Percentiles rank a stretch among this genome's conserved stretches.
These are phyloP conservation scores for Kalaharituber pfeilii DNA, from an alignment of 2,329 filamentous ascomycete species.

Conservation along the genomic window DNA sequence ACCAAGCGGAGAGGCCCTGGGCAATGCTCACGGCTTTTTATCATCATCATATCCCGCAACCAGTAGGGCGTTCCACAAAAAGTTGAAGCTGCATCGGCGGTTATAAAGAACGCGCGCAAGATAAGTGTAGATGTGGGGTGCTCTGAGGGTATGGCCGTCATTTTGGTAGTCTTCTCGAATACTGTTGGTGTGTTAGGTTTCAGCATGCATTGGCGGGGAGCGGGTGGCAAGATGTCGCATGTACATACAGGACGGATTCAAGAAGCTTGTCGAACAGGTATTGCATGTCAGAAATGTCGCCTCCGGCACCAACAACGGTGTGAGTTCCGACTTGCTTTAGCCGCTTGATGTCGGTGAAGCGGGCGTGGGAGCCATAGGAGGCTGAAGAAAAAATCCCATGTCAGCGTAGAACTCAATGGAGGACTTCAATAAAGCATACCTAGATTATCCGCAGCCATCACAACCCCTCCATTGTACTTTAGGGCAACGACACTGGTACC, in stretches of 20 bases:
- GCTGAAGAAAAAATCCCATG: conserved; percentile 37
- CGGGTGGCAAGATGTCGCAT: background rate
- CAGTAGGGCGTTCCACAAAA: conserved; percentile 89
- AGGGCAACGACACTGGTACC: conserved; percentile 88
- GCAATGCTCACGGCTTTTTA: conserved; percentile 39
- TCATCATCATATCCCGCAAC: conserved; percentile 74
- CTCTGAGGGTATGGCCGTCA: conserved; percentile 45
- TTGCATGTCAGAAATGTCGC: conserved; percentile 98
- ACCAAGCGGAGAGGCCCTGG: no score
- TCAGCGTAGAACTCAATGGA: conserved; percentile 14
- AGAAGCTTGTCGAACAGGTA: conserved; percentile 75
- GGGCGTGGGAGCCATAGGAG: conserved; percentile 90
- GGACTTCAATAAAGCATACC: conserved; percentile 36
- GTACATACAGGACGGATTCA: conserved; percentile 47
- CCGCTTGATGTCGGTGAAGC: conserved; percentile 93
- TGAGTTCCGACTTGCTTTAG: conserved; percentile 66
- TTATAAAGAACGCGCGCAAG: conserved; percentile 91
- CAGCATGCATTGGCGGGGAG: no score
- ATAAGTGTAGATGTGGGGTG: conserved; percentile 92
- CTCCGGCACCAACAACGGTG: conserved; percentile 80
- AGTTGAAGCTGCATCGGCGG: conserved; percentile 88
- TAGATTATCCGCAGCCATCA: conserved; percentile 92
- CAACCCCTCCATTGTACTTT: conserved; percentile 92
- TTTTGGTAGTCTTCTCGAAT: conserved; percentile 72
- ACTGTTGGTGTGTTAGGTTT: no score